Conservation (phyloP, 2,329 filamentous ascomycete genomes). For the Phyllosticta ampelicida region DNA sequence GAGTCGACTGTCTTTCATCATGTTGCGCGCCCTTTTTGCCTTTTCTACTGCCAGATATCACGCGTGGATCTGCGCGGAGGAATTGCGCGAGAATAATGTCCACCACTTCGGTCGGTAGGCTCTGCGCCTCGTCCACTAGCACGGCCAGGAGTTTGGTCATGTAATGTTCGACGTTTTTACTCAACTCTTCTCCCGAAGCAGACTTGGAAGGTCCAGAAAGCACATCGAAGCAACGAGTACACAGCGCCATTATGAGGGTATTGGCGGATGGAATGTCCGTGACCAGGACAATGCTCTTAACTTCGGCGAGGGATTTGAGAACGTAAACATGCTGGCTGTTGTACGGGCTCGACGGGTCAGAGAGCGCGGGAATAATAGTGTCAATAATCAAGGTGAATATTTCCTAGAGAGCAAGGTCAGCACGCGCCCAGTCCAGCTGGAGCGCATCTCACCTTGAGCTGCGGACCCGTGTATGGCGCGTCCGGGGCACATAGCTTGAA, state of each 20-base stretch:
- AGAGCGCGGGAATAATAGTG: slow-evolving; percentile 71
- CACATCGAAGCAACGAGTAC: slow-evolving; percentile 85
- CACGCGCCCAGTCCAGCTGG: not conserved
- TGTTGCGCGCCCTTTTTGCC: slow-evolving; percentile 43
- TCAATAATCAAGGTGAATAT: slow-evolving; percentile 86
- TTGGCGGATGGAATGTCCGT: slow-evolving; percentile 79
- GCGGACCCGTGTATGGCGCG: slow-evolving; percentile 81
- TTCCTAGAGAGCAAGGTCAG: slow-evolving; percentile 45
- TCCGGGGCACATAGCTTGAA: slow-evolving; percentile 87
- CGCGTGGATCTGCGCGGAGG: slow-evolving; percentile 67
- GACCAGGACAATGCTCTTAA: slow-evolving; percentile 88
- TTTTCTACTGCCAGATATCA: slow-evolving; percentile 33
- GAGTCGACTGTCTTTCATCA: slow-evolving; percentile 69
- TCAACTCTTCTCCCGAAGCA: slow-evolving; percentile 67
- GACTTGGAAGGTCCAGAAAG: slow-evolving; percentile 68
- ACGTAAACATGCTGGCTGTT: slow-evolving; percentile 90
- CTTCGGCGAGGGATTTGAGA: slow-evolving; percentile 74
- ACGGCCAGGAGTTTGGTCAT: slow-evolving; percentile 78
- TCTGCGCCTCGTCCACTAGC: slow-evolving; percentile 74
- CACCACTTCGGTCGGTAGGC: slow-evolving; percentile 69
- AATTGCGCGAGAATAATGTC: slow-evolving; percentile 96
- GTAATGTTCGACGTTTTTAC: slow-evolving; percentile 87
- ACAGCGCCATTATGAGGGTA: slow-evolving; percentile 63
- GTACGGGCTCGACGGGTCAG: slow-evolving; percentile 80
- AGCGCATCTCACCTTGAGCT: slow-evolving; percentile 62